A percentile compares a stretch with the other conserved stretches of the same genome.
Conservation (phyloP, 2,329 filamentous ascomycete genomes). For the Diaporthe nobilis region DNA sequence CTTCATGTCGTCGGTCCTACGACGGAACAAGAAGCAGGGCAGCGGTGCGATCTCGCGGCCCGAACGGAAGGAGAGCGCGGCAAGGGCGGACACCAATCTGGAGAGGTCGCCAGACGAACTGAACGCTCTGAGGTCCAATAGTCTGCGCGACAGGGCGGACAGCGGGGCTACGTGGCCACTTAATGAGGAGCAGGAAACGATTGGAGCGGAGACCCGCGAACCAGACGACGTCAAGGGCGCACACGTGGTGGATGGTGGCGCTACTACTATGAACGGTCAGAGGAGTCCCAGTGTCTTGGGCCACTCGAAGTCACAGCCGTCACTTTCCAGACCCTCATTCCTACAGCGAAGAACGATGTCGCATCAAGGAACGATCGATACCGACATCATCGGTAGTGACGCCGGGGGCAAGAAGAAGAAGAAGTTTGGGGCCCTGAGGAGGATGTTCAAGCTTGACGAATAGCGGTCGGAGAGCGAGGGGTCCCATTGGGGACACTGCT, state of each 20-base stretch:
- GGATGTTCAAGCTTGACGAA: slow-evolving; percentile 71
- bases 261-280: slow-evolving; percentile 45
- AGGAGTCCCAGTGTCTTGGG: slow-evolving; percentile 40
- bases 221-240: slow-evolving; percentile 53
- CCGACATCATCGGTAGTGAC: slow-evolving; percentile 40
- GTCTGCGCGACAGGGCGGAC: slow-evolving; percentile 38
- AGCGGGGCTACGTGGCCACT: slow-evolving; percentile 48
- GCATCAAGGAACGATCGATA: slow-evolving; percentile 39
- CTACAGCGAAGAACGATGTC: slow-evolving; percentile 56
- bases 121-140: slow-evolving; percentile 57
- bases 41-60: slow-evolving; percentile 67
- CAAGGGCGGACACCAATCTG: slow-evolving; percentile 72
- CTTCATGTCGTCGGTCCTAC: slow-evolving; percentile 72
- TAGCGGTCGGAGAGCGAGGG: slow-evolving; percentile 47
- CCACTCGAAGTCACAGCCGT: slow-evolving; percentile 34
- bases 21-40: slow-evolving; percentile 70
- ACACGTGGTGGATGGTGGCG: slow-evolving; percentile 47
- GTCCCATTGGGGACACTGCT: not conserved
- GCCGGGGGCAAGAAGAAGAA: slow-evolving; percentile 65
- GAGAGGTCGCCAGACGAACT: slow-evolving; percentile 72
- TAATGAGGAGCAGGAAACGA: slow-evolving; percentile 38
- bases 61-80: slow-evolving; percentile 68
- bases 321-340: slow-evolving; percentile 48
- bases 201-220: slow-evolving; percentile 43
- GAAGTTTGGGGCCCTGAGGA: slow-evolving; percentile 77